Conservation (phyloP, 768 basidiomycete genomes). For the Lentinula raphanica region DNA sequence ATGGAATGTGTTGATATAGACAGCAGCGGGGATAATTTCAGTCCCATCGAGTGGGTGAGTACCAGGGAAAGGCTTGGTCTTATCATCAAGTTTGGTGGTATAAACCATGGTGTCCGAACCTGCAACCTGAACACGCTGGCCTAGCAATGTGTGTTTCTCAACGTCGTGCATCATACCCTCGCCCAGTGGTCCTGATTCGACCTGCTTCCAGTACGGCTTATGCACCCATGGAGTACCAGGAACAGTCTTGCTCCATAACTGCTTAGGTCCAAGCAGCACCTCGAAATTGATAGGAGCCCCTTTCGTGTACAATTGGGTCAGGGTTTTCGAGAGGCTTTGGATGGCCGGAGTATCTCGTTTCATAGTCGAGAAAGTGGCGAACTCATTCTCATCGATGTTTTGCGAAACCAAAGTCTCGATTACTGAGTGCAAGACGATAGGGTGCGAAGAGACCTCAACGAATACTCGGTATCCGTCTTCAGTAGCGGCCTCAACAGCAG, state of each 20-base stretch:
- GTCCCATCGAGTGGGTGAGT: not conserved
- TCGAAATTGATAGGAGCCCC: not conserved
- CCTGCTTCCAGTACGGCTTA: not conserved
- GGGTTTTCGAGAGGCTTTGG: not conserved
- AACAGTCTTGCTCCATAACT: not conserved
- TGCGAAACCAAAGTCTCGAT: not conserved
- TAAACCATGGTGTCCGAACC: not conserved
- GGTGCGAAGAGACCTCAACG: not conserved
- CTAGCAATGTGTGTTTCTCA: not conserved
- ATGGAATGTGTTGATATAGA: conserved; percentile 2
- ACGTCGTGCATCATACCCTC: not conserved
- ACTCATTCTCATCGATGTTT: not conserved
- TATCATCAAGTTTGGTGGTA: not conserved
- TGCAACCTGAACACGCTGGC: not conserved
- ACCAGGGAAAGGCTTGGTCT: conserved; percentile 3
- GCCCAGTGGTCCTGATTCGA: not conserved
- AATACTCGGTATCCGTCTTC: not conserved
- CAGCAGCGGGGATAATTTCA: not conserved
- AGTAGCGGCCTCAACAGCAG: not conserved
- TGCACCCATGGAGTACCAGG: conserved; percentile 1
- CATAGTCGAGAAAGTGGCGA: not conserved
- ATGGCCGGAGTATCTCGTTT: not conserved
- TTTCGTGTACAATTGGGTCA: not conserved
- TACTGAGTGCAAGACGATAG: not conserved
- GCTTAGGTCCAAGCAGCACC: not conserved